Percentiles rank a stretch among this genome's conserved stretches.
Conservation (phyloP, 352 stramenopile genomes). For the Globisporangium nunn region DNA sequence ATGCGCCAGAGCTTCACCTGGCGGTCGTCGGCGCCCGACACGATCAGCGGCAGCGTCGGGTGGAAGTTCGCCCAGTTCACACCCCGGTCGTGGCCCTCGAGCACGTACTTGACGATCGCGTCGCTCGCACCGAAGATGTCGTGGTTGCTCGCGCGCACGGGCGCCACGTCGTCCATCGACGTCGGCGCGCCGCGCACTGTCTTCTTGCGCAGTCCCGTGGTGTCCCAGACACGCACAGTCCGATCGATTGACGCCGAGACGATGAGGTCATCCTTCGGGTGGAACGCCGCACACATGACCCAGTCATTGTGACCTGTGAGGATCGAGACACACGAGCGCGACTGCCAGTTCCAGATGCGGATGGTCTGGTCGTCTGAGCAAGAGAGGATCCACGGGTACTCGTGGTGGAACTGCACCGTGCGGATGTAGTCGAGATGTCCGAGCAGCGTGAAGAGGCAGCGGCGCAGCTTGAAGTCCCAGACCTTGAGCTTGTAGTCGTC, state of each 20-base stretch:
- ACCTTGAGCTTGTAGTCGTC: conserved; percentile 99
- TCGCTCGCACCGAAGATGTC: conserved; percentile 99
- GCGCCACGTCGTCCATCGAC: conserved; percentile 63
- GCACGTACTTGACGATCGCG: conserved; percentile 99
- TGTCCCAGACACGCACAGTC: conserved; percentile 99
- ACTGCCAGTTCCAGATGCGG: conserved; percentile 99
- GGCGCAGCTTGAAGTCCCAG: conserved; percentile 99
- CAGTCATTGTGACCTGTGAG: conserved; percentile 99
- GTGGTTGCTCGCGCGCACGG: conserved; percentile 61
- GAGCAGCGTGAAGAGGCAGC: conserved; percentile 98
- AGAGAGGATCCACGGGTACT: conserved; percentile 98
- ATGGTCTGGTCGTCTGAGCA: conserved; percentile 99
- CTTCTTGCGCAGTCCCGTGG: conserved; percentile 98
- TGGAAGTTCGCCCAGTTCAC: conserved; percentile 99
- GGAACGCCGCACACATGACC: conserved; percentile 99
- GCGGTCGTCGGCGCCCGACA: conserved; percentile 97
- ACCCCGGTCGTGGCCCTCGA: conserved; percentile 98
- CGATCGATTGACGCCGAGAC: conserved; percentile 98
- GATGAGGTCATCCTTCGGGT: conserved; percentile 99
- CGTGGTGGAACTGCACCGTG: conserved; percentile 98
- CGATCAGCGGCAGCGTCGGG: conserved; percentile 96
- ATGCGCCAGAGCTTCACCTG: conserved; percentile 99
- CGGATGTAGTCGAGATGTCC: conserved; percentile 99
- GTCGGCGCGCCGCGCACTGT: conserved; percentile 90
- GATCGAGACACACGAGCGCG: conserved; percentile 97